Evolutionary conservation across 2,329 filamentous ascomycete genomes (phyloP), one percentile per base, ranked within the genome.

Genomic region (Cytospora paraplurivora): DNA sequence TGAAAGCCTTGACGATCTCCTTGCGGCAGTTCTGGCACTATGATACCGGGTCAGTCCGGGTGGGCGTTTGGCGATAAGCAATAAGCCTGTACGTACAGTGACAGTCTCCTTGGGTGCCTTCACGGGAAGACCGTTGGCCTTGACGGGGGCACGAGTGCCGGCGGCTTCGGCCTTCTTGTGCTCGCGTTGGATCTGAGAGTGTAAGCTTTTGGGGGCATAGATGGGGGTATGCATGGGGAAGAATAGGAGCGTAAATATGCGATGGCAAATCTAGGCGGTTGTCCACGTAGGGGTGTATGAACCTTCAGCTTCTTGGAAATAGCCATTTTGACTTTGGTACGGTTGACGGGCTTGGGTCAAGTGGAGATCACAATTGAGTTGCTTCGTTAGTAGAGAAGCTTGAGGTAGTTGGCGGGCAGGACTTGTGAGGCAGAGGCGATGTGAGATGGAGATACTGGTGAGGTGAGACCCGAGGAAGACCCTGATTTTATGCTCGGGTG

Each of bases 121-220:
- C 67, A 83, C 81, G 1, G 82, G 82, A 1, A 82, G 77, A 34
- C 82, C 82, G 67, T 85, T 85, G 19, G 81, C 72, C 73, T 84
- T 83, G 65, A 84, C 81, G 0, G 81, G 76, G 38, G 78, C 76
- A 56, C 82, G 78, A 60, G 82, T 85, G 65, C 82, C 82, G 35
- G 81, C 82, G 34, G 78, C 78, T 4, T 85, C 82, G 50, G 79
- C 82, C 67, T 79, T 81, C 71, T 84, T 82, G 75, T 85, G 82
- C 73, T 85, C 82, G 71, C 80, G 80, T 68, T 78, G 75, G 68
- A 82, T 76, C 78, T 84, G 61, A 7, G 15, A 54, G 27, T 50
- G 61, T 62, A 19, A 62, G 61, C 54, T 17, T 35, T 4, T 12
- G 58, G 21, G 10, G 11, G 34, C 19, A 70, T 10, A n/a, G 41